Evolutionary conservation across 148 eudicot genomes (phyloP), one percentile per base, ranked within the genome.

Genomic region (Spergularia bocconei): DNA sequence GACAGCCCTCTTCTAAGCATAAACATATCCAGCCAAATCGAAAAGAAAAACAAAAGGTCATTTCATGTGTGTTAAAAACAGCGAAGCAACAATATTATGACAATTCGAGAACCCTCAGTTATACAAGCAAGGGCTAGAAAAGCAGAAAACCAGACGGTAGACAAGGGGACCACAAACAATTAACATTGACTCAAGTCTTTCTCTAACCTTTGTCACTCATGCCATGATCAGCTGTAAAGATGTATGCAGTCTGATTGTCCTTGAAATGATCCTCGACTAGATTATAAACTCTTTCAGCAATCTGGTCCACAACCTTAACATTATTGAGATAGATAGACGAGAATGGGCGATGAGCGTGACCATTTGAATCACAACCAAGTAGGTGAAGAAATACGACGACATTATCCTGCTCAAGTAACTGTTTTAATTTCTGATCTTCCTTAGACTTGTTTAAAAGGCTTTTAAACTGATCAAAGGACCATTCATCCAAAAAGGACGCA

Each of bases 201-300:
- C 63, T 48, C 85, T 67, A 70, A 95, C 99, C 99, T 86, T 95
- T 95, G 88, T 95, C 99, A 53, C 97, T 95, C 97, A 95, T 95
- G 79, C 99, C 99, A 81, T 95, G 99, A 80, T 95, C 98, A 78
- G 98, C 98, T 61, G 98, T 95, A 83, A 95, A 95, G 58, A 95
- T 82, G 78, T 90, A 95, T 67, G 98, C 87, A 66, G 97, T 95
- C 62, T 63, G 84, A 77, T 91, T 88, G 83, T 95, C 99, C 84
- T 86, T 87, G 90, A 87, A 92, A 84, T 90, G 89, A 84, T 25
- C 86, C 83, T 92, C 90, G 51, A 92, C 48, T 77, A 88, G 86
- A 82, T 90, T 82, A 86, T 95, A 83, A 73, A 95, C 98, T 63
- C 89, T 84, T 85, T 95, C 91, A 69, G 99, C 97, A 77, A 95